Evolutionary conservation across 2,329 filamentous ascomycete genomes (phyloP), one percentile per base, ranked within the genome.

Genomic region (Basipetospora chlamydospora): DNA sequence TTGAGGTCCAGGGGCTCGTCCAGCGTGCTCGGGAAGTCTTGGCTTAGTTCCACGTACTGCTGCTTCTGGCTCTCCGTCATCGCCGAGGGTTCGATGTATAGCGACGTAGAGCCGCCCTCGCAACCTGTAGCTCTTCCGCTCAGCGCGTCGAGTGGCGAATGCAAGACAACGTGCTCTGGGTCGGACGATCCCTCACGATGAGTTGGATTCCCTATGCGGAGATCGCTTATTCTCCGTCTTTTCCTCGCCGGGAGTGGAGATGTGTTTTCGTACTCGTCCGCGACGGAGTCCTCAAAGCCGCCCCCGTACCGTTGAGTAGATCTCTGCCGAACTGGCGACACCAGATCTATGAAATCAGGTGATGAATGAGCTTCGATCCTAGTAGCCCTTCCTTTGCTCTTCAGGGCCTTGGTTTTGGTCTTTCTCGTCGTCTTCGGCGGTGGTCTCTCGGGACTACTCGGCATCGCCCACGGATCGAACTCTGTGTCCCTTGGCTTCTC

Each of bases 381-480:
- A 6, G 10, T 10, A 15, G 6, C 32, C 21, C 20, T 34, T 17
- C 21, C n/a, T 17, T 16, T n/a, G n/a, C n/a, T 34, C 32, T 16
- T 26, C 21, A 13, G 12, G 1, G 9, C 21, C 23, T 13, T 22
- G n/a, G 3, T 13, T 10, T 10, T 20, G 1, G 23, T 8, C n/a
- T 8, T 17, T 3, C 10, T 23, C 21, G 23, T 34, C 21, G 23
- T 12, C 25, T 26, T 26, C 29, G 30, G 21, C 3, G 34, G 39
- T 18, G 38, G 28, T 41, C 40, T 42, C 18, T 54, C 55, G 5
- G 60, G 56, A 30, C 62, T 66, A 42, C 56, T 60, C 0, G 63
- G 62, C 3, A 68, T 54, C 26, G 64, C 63, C 57, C 62, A 67
- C 6, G 49, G 46, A 35, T 63, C 60, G 18, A 44, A 46, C 4